Conservation (phyloP, 441 rosid genomes). For the Populus hybrid region DNA sequence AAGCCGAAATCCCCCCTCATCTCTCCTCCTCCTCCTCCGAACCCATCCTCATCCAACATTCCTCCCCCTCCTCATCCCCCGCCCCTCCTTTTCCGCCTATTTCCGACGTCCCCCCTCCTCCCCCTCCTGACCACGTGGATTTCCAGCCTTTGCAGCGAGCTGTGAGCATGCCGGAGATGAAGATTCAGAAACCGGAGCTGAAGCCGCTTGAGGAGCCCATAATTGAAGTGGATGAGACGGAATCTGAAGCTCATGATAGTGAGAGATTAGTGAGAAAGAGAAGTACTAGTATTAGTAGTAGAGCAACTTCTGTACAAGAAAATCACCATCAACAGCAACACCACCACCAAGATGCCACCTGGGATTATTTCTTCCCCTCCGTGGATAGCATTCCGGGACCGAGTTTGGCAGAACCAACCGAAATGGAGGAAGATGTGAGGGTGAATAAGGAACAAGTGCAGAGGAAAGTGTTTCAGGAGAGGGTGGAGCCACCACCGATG, state of each 20-base stretch:
- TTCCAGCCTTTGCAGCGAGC: slow-evolving; percentile 59
- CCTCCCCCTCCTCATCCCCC: slow-evolving; percentile 18
- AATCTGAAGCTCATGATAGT: slow-evolving; percentile 42
- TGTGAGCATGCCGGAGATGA: slow-evolving; percentile 72
- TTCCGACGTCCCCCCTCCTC: slow-evolving; percentile 21
- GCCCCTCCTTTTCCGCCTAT: slow-evolving; percentile 28
- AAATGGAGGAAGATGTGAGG: slow-evolving; percentile 27
- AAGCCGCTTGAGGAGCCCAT: slow-evolving; percentile 38
- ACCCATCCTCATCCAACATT: slow-evolving; percentile 14
- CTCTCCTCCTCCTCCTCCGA: slow-evolving; percentile 9
- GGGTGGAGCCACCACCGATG: slow-evolving; percentile 29
- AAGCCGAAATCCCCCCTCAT: slow-evolving; percentile 43
- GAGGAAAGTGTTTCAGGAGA: slow-evolving; percentile 28
- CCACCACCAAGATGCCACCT: slow-evolving; percentile 17
- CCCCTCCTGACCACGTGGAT: slow-evolving; percentile 42
- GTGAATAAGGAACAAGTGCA: slow-evolving; percentile 32
- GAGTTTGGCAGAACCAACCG: slow-evolving; percentile 36
- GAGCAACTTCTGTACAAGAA: slow-evolving; percentile 8
- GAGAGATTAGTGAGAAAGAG: slow-evolving; percentile 51
- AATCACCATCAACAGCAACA: slow-evolving; percentile 12
- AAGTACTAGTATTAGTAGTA: slow-evolving; percentile 32
- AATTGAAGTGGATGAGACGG: slow-evolving; percentile 50
- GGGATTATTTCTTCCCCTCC: slow-evolving; percentile 47
- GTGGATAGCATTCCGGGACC: slow-evolving; percentile 53
- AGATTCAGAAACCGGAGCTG: slow-evolving; percentile 41